These are phyloP conservation scores for Penicillium maclennaniae DNA, from an alignment of 495 filamentous ascomycete species.

Conservation along the genomic window DNA sequence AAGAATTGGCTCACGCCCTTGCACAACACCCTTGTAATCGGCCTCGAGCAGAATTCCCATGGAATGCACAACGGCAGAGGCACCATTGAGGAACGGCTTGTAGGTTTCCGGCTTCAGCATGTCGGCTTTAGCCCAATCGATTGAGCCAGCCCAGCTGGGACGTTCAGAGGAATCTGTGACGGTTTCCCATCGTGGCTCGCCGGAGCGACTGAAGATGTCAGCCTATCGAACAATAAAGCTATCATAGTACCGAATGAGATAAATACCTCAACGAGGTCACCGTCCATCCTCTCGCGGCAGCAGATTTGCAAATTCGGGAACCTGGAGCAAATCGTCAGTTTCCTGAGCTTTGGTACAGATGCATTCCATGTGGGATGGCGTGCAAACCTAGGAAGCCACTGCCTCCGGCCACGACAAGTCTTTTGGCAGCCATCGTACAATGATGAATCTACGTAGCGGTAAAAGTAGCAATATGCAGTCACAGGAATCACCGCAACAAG, in stretches of 20 bases:
- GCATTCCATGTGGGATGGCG: background rate
- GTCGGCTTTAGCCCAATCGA: constrained; percentile 84
- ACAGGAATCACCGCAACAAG: background rate
- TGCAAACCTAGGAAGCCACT: constrained; percentile 80
- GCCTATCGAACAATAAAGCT: constrained; percentile 1
- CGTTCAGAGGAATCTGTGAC: constrained; percentile 68
- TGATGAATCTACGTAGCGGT: constrained; percentile 45
- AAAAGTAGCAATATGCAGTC: constrained; percentile 17
- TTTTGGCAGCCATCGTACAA: constrained; percentile 52
- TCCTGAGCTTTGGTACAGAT: background rate
- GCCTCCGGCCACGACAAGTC: constrained; percentile 84
- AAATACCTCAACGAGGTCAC: constrained; percentile 82
- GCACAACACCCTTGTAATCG: constrained; percentile 92
- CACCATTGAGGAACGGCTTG: constrained; percentile 61
- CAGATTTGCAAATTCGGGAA: constrained; percentile 86
- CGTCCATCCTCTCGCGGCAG: constrained; percentile 75
- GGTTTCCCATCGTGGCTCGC: constrained; percentile 76
- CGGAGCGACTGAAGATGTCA: constrained; percentile 64
- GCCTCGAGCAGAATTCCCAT: constrained; percentile 97
- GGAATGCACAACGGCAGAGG: constrained; percentile 82
- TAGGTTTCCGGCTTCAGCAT: constrained; percentile 79
- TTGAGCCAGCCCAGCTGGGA: constrained; percentile 75
- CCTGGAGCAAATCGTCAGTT: constrained; percentile 40
- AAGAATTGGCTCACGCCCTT: constrained; percentile 72
- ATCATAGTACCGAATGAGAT: background rate